phyloP scores from a whole-genome alignment of 176 grass and related monocot genomes.

The Eremochloa ophiuroides region DNA sequence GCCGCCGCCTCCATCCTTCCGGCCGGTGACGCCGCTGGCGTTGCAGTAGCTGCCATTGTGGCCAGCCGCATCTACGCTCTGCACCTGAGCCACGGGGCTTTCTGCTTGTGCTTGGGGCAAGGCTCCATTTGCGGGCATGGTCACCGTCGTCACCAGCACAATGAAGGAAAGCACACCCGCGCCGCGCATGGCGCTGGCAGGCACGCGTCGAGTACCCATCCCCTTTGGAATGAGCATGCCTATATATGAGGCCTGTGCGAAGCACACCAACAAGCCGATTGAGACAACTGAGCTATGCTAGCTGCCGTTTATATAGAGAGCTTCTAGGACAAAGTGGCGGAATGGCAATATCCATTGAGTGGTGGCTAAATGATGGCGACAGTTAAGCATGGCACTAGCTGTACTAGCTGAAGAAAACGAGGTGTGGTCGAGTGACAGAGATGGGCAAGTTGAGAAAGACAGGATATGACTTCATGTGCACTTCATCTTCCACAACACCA shows the following conservation, averaged over 20 bases:
- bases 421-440: neutral
- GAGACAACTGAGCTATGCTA: neutral
- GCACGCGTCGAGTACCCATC: neutral
- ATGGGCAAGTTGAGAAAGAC: conserved; percentile 27
- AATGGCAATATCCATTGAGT: neutral
- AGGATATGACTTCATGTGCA: conserved; percentile 61
- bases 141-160: neutral
- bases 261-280: neutral
- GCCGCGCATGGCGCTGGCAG: neutral
- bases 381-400: conserved; percentile 35
- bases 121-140: neutral
- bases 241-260: neutral
- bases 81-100: neutral
- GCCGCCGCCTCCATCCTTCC: conserved; percentile 38
- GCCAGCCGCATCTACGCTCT: neutral
- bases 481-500: conserved; percentile 36
- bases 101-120: neutral
- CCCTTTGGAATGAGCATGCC: neutral
- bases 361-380: conserved; percentile 13
- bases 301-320: neutral
- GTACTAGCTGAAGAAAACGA: neutral
- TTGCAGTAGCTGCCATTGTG: conserved; percentile 19
- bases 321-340: neutral
- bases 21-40: neutral
- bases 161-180: neutral